A percentile compares a stretch with the other conserved stretches of the same genome.
Conservation (phyloP, 108 stramenopile genomes). For the Seminavis robusta region DNA sequence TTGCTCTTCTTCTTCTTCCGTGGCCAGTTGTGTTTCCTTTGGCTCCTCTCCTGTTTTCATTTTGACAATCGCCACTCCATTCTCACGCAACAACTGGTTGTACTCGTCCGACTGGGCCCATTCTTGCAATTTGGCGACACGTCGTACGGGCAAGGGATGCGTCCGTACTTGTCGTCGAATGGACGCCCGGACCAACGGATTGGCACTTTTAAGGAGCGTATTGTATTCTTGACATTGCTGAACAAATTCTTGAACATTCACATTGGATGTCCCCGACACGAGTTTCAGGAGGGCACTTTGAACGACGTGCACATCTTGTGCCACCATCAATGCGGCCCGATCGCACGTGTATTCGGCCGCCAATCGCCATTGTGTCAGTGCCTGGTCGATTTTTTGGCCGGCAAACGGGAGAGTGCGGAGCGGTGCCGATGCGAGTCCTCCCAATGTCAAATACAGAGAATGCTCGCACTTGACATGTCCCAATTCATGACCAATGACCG, state of each 20-base stretch:
- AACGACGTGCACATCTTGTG: constrained; percentile 62
- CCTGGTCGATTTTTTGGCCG: constrained; percentile 24
- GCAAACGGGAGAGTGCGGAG: constrained; percentile 31
- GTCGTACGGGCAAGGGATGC: constrained; percentile 64
- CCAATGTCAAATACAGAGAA: constrained; percentile 66
- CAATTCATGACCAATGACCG: constrained; percentile 73
- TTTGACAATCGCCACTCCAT: too few relatives aligned
- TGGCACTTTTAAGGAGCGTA: constrained; percentile 24
- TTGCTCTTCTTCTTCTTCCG: too few relatives aligned
- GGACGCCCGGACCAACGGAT: constrained; percentile 32
- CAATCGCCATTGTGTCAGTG: constrained; percentile 55
- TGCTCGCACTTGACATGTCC: constrained; percentile 83
- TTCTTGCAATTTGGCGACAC: constrained; percentile 59
- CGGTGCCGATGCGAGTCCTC: constrained; percentile 39
- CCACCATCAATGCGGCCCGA: constrained; percentile 63
- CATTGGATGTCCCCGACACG: constrained; percentile 48
- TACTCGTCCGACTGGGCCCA: constrained; percentile 48
- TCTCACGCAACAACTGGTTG: too few relatives aligned
- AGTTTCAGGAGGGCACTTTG: constrained; percentile 64
- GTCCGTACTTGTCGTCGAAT: constrained; percentile 37
- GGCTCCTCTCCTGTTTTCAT: too few relatives aligned
- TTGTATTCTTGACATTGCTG: constrained; percentile 63
- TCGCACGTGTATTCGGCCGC: constrained; percentile 82
- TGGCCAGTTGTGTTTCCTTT: too few relatives aligned
- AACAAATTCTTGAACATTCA: constrained; percentile 49